A percentile compares a stretch with the other conserved stretches of the same genome.
These are phyloP conservation scores for Acorus calamus DNA, from an alignment of 106 monocot genomes.

Conservation along the genomic window DNA sequence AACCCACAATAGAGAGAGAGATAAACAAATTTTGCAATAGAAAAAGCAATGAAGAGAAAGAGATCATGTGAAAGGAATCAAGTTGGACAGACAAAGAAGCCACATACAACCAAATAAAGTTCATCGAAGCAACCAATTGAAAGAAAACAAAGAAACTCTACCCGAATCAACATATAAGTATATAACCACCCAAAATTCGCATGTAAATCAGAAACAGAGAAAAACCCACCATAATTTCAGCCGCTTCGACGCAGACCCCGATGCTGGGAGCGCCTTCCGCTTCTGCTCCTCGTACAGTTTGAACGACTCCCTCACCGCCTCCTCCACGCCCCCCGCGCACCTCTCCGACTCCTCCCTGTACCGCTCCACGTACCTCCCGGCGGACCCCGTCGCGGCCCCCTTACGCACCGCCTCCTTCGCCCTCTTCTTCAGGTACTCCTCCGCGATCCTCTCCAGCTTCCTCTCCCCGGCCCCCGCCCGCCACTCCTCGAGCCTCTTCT, in stretches of 20 bases:
- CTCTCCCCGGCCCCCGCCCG: slow-evolving; percentile 66
- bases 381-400: slow-evolving; percentile 30
- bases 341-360: slow-evolving; percentile 31
- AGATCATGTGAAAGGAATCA: too few species aligned
- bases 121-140: too few species aligned
- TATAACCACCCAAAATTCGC: too few species aligned
- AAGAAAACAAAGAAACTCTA: neutral
- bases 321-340: slow-evolving; percentile 72
- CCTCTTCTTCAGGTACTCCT: slow-evolving; percentile 87
- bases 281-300: slow-evolving; percentile 57
- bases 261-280: slow-evolving; percentile 40
- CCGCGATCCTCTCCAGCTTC: slow-evolving; percentile 75
- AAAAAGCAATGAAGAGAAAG: neutral
- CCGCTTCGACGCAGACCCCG: slow-evolving; percentile 42
- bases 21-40: neutral
- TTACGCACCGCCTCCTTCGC: slow-evolving; percentile 52
- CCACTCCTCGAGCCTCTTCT: slow-evolving; percentile 95
- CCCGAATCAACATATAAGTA: too few species aligned
- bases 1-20: neutral
- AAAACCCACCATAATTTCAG: slow-evolving; percentile 68
- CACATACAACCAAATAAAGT: too few species aligned
- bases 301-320: slow-evolving; percentile 66
- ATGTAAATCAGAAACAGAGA: too few species aligned
- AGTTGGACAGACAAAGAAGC: too few species aligned
- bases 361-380: slow-evolving; percentile 59